phyloP scores from a whole-genome alignment of 164 flowering plant genomes.

The Paratinospora sagittata region DNA sequence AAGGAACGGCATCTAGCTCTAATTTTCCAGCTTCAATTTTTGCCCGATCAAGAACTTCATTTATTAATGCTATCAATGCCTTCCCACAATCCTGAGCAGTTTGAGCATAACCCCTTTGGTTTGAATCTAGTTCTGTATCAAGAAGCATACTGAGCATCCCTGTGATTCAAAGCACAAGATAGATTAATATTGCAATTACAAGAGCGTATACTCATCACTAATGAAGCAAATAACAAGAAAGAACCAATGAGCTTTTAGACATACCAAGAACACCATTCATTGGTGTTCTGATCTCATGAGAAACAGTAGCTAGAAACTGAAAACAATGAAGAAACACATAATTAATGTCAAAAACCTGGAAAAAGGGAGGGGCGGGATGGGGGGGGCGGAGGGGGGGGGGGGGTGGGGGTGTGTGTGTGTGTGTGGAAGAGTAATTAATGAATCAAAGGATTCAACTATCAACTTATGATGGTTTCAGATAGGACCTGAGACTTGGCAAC shows the following conservation, averaged over 20 bases:
- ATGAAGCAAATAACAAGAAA: not conserved
- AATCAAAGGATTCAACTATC: not conserved
- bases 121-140: slow-evolving; percentile 68
- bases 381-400: too few relatives aligned
- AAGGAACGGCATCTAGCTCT: slow-evolving; percentile 77
- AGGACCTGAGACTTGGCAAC: slow-evolving; percentile 91
- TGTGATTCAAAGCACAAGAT: slow-evolving; percentile 21
- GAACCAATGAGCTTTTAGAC: slow-evolving; percentile 9
- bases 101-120: slow-evolving; percentile 75
- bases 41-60: slow-evolving; percentile 92
- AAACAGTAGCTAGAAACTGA: slow-evolving; percentile 96
- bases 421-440: not conserved
- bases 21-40: slow-evolving; percentile 93
- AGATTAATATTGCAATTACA: not conserved
- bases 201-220: not conserved
- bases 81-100: slow-evolving; percentile 91
- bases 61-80: slow-evolving; percentile 75
- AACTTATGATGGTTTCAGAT: not conserved
- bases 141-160: slow-evolving; percentile 88
- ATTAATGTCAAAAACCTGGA: not conserved
- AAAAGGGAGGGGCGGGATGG: not conserved
- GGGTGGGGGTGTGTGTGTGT: too few relatives aligned
- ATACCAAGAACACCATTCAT: slow-evolving; percentile 97
- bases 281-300: slow-evolving; percentile 95
- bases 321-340: slow-evolving; percentile 9